Evolutionary conservation across 2,329 filamentous ascomycete genomes (phyloP).

Genomic region (Emergomyces pasteurianus): DNA sequence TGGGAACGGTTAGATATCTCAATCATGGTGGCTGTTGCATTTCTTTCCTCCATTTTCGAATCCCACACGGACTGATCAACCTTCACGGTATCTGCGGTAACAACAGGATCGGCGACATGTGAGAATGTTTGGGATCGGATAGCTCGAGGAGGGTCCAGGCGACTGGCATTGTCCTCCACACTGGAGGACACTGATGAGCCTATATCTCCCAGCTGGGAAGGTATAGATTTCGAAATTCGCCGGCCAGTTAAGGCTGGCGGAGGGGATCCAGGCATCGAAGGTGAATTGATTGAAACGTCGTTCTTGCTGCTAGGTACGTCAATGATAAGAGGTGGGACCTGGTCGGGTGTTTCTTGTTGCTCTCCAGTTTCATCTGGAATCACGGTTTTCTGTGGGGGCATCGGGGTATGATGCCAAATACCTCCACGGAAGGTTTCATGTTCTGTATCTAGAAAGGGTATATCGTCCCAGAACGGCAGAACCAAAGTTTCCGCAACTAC

Average conservation of each 20-base stretch:
- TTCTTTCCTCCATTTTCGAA: slow-evolving; percentile 42
- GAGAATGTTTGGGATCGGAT: slow-evolving; percentile 53
- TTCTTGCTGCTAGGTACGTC: slow-evolving; percentile 22
- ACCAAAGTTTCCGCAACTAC: slow-evolving; percentile 88
- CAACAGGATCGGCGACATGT: slow-evolving; percentile 49
- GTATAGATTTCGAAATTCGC: slow-evolving; percentile 18
- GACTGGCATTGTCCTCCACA: slow-evolving; percentile 24
- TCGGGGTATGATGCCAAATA: slow-evolving; percentile 49
- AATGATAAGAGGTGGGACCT: slow-evolving; percentile 11
- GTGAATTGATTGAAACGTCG: slow-evolving; percentile 24
- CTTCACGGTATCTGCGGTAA: slow-evolving; percentile 55
- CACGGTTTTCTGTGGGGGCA: slow-evolving; percentile 27
- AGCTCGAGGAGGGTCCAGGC: slow-evolving; percentile 39
- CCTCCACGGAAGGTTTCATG: slow-evolving; percentile 72
- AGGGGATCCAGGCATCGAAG: slow-evolving; percentile 15
- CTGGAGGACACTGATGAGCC: slow-evolving; percentile 18
- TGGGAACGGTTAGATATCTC: slow-evolving; percentile 53
- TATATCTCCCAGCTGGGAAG: slow-evolving; percentile 12
- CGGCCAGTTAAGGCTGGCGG: slow-evolving; percentile 17
- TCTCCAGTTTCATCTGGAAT: slow-evolving; percentile 26
- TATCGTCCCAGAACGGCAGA: slow-evolving; percentile 89
- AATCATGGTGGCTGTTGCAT: slow-evolving; percentile 55
- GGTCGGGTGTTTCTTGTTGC: slow-evolving; percentile 13
- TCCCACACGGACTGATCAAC: slow-evolving; percentile 51
- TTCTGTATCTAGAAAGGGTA: slow-evolving; percentile 76